Evolutionary conservation across 345 rosid genomes (phyloP).

Genomic region (Cardamine resedifolia): DNA sequence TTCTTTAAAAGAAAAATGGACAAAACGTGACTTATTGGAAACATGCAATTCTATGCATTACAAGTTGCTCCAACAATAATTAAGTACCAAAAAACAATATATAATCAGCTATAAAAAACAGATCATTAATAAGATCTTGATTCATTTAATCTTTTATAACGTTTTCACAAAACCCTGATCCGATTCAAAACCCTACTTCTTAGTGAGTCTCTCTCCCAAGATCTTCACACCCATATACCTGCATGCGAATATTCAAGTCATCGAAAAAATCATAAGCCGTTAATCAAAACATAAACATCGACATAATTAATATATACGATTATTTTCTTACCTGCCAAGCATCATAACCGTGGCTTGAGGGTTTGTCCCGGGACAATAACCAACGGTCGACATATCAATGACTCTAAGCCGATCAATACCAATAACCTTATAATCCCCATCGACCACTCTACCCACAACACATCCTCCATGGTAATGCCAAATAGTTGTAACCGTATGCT

Average conservation of each 20-base stretch:
- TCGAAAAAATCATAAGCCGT: not conserved
- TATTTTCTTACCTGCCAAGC: conserved; percentile 79
- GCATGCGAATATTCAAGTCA: conserved; percentile 27
- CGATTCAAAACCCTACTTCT: conserved; percentile 2
- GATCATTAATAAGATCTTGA: not conserved
- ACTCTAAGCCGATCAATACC: conserved; percentile 66
- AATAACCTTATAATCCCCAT: conserved; percentile 60
- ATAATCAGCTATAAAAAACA: not conserved
- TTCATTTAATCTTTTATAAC: not conserved
- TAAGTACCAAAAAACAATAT: not conserved
- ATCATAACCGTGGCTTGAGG: conserved; percentile 99
- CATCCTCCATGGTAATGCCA: conserved; percentile 98
- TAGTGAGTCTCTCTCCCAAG: conserved; percentile 57
- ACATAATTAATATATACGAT: not conserved
- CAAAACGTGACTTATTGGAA: not conserved
- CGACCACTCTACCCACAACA: conserved; percentile 74
- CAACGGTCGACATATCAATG: conserved; percentile 80
- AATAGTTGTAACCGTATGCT: conserved; percentile 80
- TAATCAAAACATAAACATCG: not conserved
- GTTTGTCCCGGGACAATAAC: conserved; percentile 79
- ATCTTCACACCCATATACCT: conserved; percentile 93
- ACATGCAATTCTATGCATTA: not conserved
- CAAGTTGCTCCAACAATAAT: not conserved
- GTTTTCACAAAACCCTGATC: conserved; percentile 14
- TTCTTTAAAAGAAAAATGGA: not conserved